Evolutionary conservation across 177 flowering plant genomes (phyloP), one percentile per base, ranked within the genome.

Genomic region (Vitis hybrid): DNA sequence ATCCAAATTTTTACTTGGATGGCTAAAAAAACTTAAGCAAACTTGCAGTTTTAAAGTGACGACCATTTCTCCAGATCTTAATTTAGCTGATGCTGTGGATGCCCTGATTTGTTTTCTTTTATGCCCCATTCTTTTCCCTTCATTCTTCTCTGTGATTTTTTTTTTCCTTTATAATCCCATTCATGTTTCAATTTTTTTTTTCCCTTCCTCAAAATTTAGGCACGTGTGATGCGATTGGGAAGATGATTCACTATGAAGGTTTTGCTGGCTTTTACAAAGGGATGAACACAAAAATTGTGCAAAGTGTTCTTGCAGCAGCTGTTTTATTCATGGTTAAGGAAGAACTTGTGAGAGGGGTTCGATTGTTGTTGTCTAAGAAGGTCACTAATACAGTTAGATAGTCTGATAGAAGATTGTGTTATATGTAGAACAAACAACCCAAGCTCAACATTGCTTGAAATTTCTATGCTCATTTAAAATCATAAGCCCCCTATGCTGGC

Each of bases 241-340:
- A 94, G 85, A 94, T 94, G 95, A 85, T 92, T 53, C 88, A 60
- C 1, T 78, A 88, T 65, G 97, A 94, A 84, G 98, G 98, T 1
- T 39, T 90, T 45, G 59, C 71, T 39, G 91, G 97, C 39, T 92
- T 92, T 68, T 92, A 94, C 85, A 88, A 88, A 77, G 98, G 98
- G 11, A 92, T 92, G 97, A 78, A 90, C 75, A 94, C 98, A 52
- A 94, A 94, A 82, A 88, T 94, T 9, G 88, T 89, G 19, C 98
- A 94, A 66, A 94, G 97, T 73, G 97, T 94, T 63, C 89, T 94
- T 18, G 97, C 97, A 45, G 97, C 97, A 68, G 97, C 98, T 50
- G 86, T 91, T 29, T 67, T 94, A 71, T 92, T 94, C 83, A 92
- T 93, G 97, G 75, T 90, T 2, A 94, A 92, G 84, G 98, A 94